phyloP scores from a whole-genome alignment of 441 rosid genomes.

The Monsonia emarginata region DNA sequence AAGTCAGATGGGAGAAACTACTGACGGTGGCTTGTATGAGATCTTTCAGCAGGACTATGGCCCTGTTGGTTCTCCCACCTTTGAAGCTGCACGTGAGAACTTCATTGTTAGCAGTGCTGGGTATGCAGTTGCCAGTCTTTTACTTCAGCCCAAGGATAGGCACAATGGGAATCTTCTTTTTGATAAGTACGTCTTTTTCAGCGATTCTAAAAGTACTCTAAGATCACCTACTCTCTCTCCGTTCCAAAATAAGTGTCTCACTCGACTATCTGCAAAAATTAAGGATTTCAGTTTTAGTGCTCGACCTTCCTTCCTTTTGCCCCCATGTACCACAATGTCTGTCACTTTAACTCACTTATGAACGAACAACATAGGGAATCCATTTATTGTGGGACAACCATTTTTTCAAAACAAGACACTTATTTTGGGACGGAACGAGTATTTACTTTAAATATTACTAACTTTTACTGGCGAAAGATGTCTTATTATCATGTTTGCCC shows the following conservation, averaged over 20 bases:
- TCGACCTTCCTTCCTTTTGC: too few species aligned
- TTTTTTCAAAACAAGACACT: too few species aligned
- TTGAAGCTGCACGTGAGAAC: slow-evolving; percentile 88
- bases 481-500: neutral
- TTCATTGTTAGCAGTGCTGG: slow-evolving; percentile 95
- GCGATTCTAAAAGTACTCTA: neutral
- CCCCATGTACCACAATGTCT: too few species aligned
- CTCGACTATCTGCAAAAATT: too few species aligned
- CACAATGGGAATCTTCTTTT: slow-evolving; percentile 98
- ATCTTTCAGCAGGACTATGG: slow-evolving; percentile 95
- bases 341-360: too few species aligned
- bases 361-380: too few species aligned
- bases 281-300: too few species aligned
- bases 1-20: slow-evolving; percentile 99
- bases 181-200: slow-evolving; percentile 43
- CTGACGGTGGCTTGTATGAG: slow-evolving; percentile 91
- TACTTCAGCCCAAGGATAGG: slow-evolving; percentile 96
- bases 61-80: slow-evolving; percentile 74
- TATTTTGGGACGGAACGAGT: too few species aligned
- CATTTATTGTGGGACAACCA: too few species aligned
- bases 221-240: neutral
- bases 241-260: too few species aligned
- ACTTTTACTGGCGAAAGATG: neutral
- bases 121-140: slow-evolving; percentile 91
- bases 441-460: too few species aligned